A percentile compares a stretch with the other conserved stretches of the same genome.
phyloP scores from a whole-genome alignment of 768 basidiomycete genomes.

The Leccinum subtestaceum region DNA sequence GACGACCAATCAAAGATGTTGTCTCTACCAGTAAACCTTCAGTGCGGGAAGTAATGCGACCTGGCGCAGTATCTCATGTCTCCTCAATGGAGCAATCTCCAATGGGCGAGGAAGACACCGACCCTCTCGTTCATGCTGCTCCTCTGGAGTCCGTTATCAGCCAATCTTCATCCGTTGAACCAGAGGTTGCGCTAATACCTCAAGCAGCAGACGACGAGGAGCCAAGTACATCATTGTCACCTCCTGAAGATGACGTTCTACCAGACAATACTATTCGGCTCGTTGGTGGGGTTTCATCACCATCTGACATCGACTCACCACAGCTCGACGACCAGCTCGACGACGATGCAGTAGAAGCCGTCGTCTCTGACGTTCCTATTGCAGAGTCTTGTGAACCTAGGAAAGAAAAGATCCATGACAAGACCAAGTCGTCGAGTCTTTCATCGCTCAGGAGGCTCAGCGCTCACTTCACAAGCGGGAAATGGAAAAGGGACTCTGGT shows the following conservation, averaged over 20 bases:
- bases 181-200: constrained; percentile 6
- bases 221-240: constrained; percentile 4
- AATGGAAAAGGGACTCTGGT: constrained; percentile 52
- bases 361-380: constrained; percentile 38
- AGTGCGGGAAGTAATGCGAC: constrained; percentile 10
- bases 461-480: constrained; percentile 36
- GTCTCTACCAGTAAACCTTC: constrained; percentile 15
- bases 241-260: constrained; percentile 17
- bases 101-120: constrained; percentile 36
- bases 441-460: constrained; percentile 58
- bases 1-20: constrained; percentile 26
- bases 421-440: constrained; percentile 50
- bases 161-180: constrained; percentile 25
- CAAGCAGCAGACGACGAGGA: constrained; percentile 8
- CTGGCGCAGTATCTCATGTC: constrained; percentile 12
- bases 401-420: constrained; percentile 45
- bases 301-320: constrained; percentile 27
- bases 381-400: constrained; percentile 30
- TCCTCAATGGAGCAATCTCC: constrained; percentile 22
- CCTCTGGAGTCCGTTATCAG: constrained; percentile 34
- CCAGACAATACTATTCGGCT: constrained; percentile 52
- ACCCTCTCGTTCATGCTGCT: constrained; percentile 48
- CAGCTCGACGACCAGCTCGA: constrained; percentile 33
- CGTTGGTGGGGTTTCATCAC: constrained; percentile 52
- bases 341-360: constrained; percentile 32